Base-by-base conservation (phyloP, 257 asterid species). In the Paulownia fortunei region DNA sequence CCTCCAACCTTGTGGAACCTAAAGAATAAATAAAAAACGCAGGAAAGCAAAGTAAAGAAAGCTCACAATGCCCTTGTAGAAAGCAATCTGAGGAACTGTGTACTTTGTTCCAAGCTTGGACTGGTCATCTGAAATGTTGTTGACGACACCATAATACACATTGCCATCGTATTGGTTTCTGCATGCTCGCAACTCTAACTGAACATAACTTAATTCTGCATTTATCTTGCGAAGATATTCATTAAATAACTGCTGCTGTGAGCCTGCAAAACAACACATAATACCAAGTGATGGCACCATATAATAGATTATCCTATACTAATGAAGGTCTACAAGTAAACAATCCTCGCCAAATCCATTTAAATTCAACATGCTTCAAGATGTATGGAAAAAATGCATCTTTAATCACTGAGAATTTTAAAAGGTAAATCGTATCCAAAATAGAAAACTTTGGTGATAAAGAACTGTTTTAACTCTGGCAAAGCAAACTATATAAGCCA, bases 41-140 rank as follows among this genome's bases (percentile, higher is more conserved):
- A 73, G 55, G 56, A 58, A 67, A 65, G 75, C 13, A 62, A 55
- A 54, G 51, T 21, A 41, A 61, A 51, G 73, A 64, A n/a, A 73
- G 64, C 97, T 87, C 90, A 95, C 98, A 67, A 91, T 88, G 89
- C 96, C 94, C 82, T 86, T 93, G 83, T 93, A 95, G 72, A 91
- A 89, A 66, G 99, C 94, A 74, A 95, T 92, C 84, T 95, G 98
- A 51, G 99, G 97, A 87, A 89, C 87, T 7, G 90, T 72, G 76
- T 89, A 95, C 67, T 89, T 93, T 21, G 98, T 95, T 56, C 99
- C 98, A 55, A 93, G 91, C 88, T 95, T 91, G 72, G 99, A 91
- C 65, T 87, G 96, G 2, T 93, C 98, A 44, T 95, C 99, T 0
- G 92, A 79, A 42, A 90, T 90, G 46, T 86, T 95, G 79, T 95